A percentile compares a stretch with the other conserved stretches of the same genome.
These are phyloP conservation scores for Candida alai DNA, from an alignment of 805 yeast species.

Conservation along the genomic window DNA sequence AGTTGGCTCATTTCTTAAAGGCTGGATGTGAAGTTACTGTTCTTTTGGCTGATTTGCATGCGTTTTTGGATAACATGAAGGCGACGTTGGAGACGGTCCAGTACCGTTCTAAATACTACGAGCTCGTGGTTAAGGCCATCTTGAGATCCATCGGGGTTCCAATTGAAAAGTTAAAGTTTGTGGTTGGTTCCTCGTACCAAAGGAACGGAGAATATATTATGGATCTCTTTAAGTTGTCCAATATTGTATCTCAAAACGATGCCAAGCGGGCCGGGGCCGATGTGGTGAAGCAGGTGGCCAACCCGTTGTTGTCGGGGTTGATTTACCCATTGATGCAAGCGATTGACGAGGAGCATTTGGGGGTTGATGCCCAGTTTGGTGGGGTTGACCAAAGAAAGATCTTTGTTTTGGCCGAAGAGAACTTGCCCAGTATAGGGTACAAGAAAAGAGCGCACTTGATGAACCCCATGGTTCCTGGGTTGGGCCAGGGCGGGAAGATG, in stretches of 20 bases:
- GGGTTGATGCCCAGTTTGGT: slow-evolving; percentile 92
- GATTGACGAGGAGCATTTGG: slow-evolving; percentile 86
- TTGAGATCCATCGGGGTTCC: slow-evolving; percentile 86
- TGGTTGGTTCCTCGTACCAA: slow-evolving; percentile 89
- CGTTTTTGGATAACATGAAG: slow-evolving; percentile 96
- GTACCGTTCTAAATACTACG: slow-evolving; percentile 88
- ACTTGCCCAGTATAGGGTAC: slow-evolving; percentile 81
- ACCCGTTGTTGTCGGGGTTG: slow-evolving; percentile 88
- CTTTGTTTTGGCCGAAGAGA: slow-evolving; percentile 94
- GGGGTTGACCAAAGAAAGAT: slow-evolving; percentile 99
- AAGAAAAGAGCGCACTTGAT: slow-evolving; percentile 96
- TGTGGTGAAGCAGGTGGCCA: slow-evolving; percentile 95
- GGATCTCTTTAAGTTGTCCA: slow-evolving; percentile 85
- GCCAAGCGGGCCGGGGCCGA: slow-evolving; percentile 99
- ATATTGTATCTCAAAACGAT: slow-evolving; percentile 86
- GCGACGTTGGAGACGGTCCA: slow-evolving; percentile 91
- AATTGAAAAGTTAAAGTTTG: slow-evolving; percentile 79
- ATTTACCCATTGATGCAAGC: slow-evolving; percentile 99
- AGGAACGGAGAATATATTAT: slow-evolving; percentile 70
- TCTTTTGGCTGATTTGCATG: slow-evolving; percentile 91
- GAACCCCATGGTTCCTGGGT: slow-evolving; percentile 99
- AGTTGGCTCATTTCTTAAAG: slow-evolving; percentile 86
- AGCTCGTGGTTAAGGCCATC: slow-evolving; percentile 75
- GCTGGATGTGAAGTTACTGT: slow-evolving; percentile 96
- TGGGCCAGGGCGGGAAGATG: slow-evolving; percentile 97